Evolutionary conservation across 768 basidiomycete species (phyloP).

Genomic region (Boletus sp.): DNA sequence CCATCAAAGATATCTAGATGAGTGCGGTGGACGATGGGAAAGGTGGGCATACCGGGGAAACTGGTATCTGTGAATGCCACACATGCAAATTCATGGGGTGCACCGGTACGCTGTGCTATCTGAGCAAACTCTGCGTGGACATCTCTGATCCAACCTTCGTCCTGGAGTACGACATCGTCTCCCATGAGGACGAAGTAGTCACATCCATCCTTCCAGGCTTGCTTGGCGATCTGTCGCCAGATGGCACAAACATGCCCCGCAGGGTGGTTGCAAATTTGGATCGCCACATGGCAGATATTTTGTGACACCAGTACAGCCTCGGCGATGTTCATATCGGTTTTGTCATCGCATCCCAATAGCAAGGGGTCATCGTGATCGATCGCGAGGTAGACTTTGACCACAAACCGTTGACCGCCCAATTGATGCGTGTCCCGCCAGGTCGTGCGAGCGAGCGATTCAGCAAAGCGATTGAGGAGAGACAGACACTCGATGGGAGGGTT

Average conservation of each 20-base stretch:
- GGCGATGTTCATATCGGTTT: constrained; percentile 30
- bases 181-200: constrained; percentile 55
- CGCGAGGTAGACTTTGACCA: constrained; percentile 48
- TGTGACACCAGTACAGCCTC: constrained; percentile 36
- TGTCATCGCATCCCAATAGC: constrained; percentile 26
- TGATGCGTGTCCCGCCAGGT: constrained; percentile 43
- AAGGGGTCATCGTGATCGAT: constrained; percentile 50
- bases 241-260: constrained; percentile 50
- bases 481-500: constrained; percentile 39
- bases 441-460: constrained; percentile 42
- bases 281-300: constrained; percentile 38
- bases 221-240: constrained; percentile 50
- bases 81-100: constrained; percentile 52
- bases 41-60: constrained; percentile 63
- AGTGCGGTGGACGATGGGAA: constrained; percentile 53
- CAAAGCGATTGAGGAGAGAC: constrained; percentile 41
- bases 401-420: constrained; percentile 33
- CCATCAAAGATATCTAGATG: constrained; percentile 58
- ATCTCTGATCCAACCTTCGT: constrained; percentile 52
- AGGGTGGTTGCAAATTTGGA: constrained; percentile 40
- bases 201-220: constrained; percentile 47
- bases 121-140: constrained; percentile 39
- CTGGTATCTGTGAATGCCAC: constrained; percentile 54
- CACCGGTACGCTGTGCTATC: constrained; percentile 29
- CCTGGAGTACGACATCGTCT: constrained; percentile 51